Conservation (phyloP, 2,329 filamentous ascomycete species). For the Cladosporium sp. region DNA sequence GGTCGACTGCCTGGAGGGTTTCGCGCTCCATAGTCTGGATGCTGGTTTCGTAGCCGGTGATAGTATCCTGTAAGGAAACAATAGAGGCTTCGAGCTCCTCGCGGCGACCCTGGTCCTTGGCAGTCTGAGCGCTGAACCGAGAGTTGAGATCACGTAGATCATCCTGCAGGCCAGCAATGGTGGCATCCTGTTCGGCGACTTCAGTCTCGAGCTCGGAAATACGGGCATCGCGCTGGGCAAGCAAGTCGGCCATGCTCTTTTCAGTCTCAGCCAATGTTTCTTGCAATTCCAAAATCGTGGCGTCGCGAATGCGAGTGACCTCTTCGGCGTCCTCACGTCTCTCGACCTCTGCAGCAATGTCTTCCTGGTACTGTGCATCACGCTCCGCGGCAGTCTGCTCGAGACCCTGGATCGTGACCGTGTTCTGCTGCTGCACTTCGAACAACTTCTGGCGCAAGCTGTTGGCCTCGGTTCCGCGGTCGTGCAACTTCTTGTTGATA, state of each 20-base stretch:
- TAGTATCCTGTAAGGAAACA: constrained; percentile 28
- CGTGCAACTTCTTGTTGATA: constrained; percentile 44
- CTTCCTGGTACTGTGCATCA: constrained; percentile 42
- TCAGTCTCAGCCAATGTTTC: constrained; percentile 39
- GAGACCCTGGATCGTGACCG: constrained; percentile 42
- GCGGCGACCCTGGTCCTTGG: constrained; percentile 25
- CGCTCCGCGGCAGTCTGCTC: constrained; percentile 42
- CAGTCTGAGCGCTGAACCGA: constrained; percentile 25
- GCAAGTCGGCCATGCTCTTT: constrained; percentile 29
- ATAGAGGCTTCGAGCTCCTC: constrained; percentile 35
- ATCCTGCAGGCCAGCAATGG: constrained; percentile 33
- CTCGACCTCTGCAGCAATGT: constrained; percentile 43
- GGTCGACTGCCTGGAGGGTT: constrained; percentile 28
- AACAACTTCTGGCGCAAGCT: constrained; percentile 52
- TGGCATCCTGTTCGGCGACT: constrained; percentile 28
- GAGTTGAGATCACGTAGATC: constrained; percentile 32
- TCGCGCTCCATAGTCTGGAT: constrained; percentile 34
- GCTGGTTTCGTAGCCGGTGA: constrained; percentile 29
- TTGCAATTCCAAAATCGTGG: constrained; percentile 41
- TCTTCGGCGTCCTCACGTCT: constrained; percentile 44
- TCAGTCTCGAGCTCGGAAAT: constrained; percentile 35
- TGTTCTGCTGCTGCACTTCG: constrained; percentile 47
- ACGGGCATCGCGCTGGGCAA: constrained; percentile 36
- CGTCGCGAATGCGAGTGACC: constrained; percentile 38
- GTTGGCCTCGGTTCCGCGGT: constrained; percentile 50